A percentile compares a stretch with the other conserved stretches of the same genome.
These are phyloP conservation scores for Serendipita sp. DNA, from an alignment of 768 basidiomycete species.

Conservation along the genomic window DNA sequence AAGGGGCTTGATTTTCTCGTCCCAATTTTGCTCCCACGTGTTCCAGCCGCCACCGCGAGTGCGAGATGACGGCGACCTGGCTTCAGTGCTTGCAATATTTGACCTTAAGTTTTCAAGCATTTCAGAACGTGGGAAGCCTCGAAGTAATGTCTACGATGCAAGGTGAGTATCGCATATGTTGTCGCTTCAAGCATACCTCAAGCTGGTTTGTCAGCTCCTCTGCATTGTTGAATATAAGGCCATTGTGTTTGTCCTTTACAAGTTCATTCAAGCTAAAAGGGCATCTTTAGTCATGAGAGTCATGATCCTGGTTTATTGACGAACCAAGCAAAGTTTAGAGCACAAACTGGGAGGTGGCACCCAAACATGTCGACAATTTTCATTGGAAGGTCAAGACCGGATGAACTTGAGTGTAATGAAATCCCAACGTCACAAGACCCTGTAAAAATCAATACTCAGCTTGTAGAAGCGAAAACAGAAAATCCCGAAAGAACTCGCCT, in stretches of 20 bases:
- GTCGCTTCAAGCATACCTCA: constrained; percentile 30
- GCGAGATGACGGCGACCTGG: constrained; percentile 13
- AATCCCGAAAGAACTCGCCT: constrained; percentile 28
- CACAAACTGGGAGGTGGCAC: constrained; percentile 85
- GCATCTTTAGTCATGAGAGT: neutral
- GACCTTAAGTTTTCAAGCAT: constrained; percentile 35
- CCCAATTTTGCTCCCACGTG: constrained; percentile 82
- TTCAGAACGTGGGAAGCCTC: constrained; percentile 40
- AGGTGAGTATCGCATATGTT: neutral
- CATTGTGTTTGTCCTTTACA: constrained; percentile 71
- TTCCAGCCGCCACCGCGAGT: constrained; percentile 34
- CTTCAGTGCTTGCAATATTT: constrained; percentile 24
- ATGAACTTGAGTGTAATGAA: constrained; percentile 80
- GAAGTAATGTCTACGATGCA: constrained; percentile 33
- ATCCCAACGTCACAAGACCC: constrained; percentile 87
- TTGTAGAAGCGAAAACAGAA: neutral
- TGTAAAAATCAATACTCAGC: constrained; percentile 16
- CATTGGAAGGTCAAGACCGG: constrained; percentile 89
- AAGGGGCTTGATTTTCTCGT: constrained; percentile 44
- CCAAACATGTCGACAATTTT: constrained; percentile 99
- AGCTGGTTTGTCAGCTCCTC: constrained; percentile 55
- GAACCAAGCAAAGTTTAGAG: constrained; percentile 75
- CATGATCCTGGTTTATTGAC: constrained; percentile 11
- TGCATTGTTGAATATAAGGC: constrained; percentile 55
- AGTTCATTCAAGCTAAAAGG: constrained; percentile 63